A percentile compares a stretch with the other conserved stretches of the same genome.
These are phyloP conservation scores for Lentinus polychrous DNA, from an alignment of 1,284 basidiomycete species.

Conservation along the genomic window DNA sequence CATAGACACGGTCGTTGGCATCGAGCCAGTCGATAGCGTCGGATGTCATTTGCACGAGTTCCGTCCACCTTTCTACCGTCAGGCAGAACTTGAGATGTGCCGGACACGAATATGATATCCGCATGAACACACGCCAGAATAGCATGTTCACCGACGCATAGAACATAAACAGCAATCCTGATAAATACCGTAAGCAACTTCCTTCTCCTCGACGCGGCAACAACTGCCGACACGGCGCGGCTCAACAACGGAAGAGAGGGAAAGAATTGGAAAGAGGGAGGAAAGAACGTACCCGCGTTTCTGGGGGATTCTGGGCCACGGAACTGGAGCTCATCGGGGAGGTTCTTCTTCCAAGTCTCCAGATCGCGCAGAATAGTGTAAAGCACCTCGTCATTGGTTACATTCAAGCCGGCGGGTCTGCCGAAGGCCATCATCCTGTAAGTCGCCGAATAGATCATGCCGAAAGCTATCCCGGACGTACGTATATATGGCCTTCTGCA, in stretches of 20 bases:
- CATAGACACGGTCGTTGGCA: conserved; percentile 72
- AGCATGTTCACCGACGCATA: conserved; percentile 87
- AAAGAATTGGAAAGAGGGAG: conserved; percentile 7
- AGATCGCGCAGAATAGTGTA: conserved; percentile 67
- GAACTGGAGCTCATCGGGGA: conserved; percentile 75
- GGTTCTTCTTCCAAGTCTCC: conserved; percentile 66
- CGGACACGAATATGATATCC: conserved; percentile 84
- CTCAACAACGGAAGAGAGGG: conserved; percentile 4
- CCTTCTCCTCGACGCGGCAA: background rate
- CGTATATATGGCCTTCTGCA: conserved; percentile 90
- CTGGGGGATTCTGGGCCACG: conserved; percentile 56
- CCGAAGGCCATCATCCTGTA: conserved; percentile 7
- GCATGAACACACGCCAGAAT: conserved; percentile 93
- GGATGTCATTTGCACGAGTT: conserved; percentile 64
- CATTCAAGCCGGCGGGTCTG: conserved; percentile 80
- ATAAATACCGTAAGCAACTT: background rate
- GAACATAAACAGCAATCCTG: conserved; percentile 79
- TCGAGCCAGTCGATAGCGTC: conserved; percentile 90
- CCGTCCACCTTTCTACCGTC: conserved; percentile 74
- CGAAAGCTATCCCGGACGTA: conserved; percentile 22
- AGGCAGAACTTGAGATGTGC: conserved; percentile 80
- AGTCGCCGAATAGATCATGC: conserved; percentile 1
- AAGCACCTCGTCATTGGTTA: conserved; percentile 75
- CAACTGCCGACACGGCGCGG: background rate
- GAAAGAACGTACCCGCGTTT: conserved; percentile 54